Percentiles rank a stretch among this genome's conserved stretches.
Conservation (phyloP, 2,329 filamentous ascomycete species). For the Chaetomiaceae sp. region DNA sequence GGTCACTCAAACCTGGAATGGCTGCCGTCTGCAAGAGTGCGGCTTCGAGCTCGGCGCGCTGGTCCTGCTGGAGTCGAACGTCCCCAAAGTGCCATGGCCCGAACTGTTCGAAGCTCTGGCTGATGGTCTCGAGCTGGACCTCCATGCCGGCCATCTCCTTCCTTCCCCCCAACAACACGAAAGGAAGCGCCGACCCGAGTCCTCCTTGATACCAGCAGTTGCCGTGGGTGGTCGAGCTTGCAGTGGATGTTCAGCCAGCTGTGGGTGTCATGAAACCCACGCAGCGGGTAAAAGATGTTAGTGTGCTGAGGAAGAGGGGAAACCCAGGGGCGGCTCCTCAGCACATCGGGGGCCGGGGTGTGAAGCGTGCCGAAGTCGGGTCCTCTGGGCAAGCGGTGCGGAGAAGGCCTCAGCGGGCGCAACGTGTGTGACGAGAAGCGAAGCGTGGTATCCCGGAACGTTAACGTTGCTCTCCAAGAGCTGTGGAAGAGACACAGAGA, state of each 20-base stretch:
- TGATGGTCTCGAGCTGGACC: constrained; percentile 26
- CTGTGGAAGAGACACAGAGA: neutral
- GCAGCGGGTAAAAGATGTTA: neutral
- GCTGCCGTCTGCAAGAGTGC: constrained; percentile 22
- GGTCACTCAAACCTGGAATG: constrained; percentile 16
- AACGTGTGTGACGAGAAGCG: no score
- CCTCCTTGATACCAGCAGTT: constrained; percentile 1
- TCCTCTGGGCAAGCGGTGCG: no score
- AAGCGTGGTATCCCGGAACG: no score
- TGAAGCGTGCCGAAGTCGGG: constrained; percentile 1
- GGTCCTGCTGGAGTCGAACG: constrained; percentile 14
- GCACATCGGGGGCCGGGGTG: neutral
- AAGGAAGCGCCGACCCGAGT: neutral
- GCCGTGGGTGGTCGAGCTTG: constrained; percentile 8
- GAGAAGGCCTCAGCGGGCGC: no score
- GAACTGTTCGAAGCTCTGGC: constrained; percentile 23
- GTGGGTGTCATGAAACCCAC: neutral
- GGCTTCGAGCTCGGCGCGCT: constrained; percentile 19
- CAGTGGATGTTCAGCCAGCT: constrained; percentile 16
- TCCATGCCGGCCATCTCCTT: constrained; percentile 24
- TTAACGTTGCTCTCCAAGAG: no score
- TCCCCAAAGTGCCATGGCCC: constrained; percentile 27
- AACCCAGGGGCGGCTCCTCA: neutral
- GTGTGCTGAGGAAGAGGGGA: neutral
- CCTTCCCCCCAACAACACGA: no score